Conservation (phyloP, 495 filamentous ascomycete species). For the Niebla homalea region DNA sequence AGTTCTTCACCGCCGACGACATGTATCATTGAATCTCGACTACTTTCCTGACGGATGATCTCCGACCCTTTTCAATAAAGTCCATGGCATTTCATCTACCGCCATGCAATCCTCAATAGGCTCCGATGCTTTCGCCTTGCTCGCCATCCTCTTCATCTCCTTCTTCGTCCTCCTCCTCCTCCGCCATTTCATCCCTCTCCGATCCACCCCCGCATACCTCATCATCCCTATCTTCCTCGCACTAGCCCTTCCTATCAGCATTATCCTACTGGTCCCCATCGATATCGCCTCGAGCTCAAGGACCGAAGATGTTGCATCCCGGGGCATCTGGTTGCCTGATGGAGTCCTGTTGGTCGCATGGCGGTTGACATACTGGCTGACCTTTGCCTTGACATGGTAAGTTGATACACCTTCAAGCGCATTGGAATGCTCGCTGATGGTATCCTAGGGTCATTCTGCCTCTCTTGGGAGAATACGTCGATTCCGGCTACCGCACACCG, state of each 20-base stretch:
- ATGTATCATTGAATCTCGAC: background rate
- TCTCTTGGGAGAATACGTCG: conserved; percentile 81
- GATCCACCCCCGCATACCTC: conserved; percentile 82
- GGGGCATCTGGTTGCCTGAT: conserved; percentile 54
- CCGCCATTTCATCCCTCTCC: conserved; percentile 77
- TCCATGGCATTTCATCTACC: background rate
- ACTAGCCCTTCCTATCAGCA: conserved; percentile 79
- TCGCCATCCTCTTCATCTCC: conserved; percentile 60
- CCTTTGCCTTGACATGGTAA: conserved; percentile 86
- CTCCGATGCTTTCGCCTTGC: conserved; percentile 59
- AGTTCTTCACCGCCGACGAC: no score
- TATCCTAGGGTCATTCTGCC: conserved; percentile 70
- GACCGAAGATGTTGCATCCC: conserved; percentile 49
- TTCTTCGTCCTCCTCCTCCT: conserved; percentile 67
- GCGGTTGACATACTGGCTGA: conserved; percentile 93
- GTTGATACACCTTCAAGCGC: conserved; percentile 4
- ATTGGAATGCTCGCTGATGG: conserved; percentile 1
- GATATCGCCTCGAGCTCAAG: conserved; percentile 79
- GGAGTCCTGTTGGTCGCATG: conserved; percentile 66
- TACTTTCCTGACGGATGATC: background rate
- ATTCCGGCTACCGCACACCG: conserved; percentile 81
- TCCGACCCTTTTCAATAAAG: background rate
- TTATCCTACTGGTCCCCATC: conserved; percentile 90
- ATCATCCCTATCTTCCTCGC: conserved; percentile 86
- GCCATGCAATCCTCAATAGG: conserved; percentile 34